A percentile compares a stretch with the other conserved stretches of the same genome.
Conservation (phyloP, 257 asterid genomes). For the Solanum sitiens region DNA sequence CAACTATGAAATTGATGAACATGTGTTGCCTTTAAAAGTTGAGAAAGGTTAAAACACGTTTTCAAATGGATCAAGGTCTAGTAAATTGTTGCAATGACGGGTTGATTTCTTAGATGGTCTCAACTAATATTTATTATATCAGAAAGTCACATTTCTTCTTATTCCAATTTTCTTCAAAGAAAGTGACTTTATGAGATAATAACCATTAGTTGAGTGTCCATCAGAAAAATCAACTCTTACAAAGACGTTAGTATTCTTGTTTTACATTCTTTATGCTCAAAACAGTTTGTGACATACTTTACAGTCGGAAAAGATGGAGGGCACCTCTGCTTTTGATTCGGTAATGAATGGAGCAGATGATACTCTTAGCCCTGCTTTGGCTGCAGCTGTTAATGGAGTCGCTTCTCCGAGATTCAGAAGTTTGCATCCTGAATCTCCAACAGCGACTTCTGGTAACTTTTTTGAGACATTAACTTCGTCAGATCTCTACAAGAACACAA, state of each 20-base stretch:
- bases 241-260: not conserved
- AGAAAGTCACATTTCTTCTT: not conserved
- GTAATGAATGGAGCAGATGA: slow-evolving; percentile 21
- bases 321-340: slow-evolving; percentile 18
- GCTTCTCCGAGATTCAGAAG: slow-evolving; percentile 86
- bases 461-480: slow-evolving; percentile 83
- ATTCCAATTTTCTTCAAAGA: not conserved
- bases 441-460: slow-evolving; percentile 73
- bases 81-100: not conserved
- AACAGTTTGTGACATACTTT: not conserved
- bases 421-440: slow-evolving; percentile 79
- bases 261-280: not conserved
- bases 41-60: not conserved
- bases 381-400: slow-evolving; percentile 73
- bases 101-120: not conserved
- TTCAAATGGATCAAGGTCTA: not conserved
- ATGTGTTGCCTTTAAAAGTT: not conserved
- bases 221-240: not conserved
- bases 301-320: slow-evolving; percentile 92
- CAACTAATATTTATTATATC: not conserved
- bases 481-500: slow-evolving; percentile 78
- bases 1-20: not conserved
- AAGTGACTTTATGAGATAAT: not conserved
- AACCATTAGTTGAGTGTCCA: not conserved
- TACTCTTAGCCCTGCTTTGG: slow-evolving; percentile 57